Evolutionary conservation across 164 flowering plant species (phyloP).

Genomic region (Buxus sempervirens): DNA sequence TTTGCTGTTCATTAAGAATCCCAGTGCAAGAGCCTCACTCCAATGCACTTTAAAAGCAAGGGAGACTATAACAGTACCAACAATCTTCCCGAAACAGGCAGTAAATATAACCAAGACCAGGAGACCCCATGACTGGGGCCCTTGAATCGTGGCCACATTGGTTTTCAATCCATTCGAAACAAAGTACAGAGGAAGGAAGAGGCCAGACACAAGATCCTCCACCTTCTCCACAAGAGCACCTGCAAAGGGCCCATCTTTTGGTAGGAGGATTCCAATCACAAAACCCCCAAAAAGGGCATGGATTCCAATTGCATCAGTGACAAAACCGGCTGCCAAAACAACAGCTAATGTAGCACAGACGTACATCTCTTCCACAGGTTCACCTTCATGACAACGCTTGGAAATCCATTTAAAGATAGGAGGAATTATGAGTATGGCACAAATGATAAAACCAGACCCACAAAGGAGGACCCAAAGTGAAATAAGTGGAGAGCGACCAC

Average conservation of each 20-base stretch:
- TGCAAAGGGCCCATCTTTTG: slow-evolving; percentile 73
- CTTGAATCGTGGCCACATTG: slow-evolving; percentile 64
- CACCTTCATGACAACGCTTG: slow-evolving; percentile 48
- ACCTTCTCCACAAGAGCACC: slow-evolving; percentile 66
- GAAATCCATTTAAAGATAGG: slow-evolving; percentile 57
- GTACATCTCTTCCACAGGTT: slow-evolving; percentile 62
- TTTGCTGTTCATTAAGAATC: slow-evolving; percentile 79
- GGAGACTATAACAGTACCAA: slow-evolving; percentile 61
- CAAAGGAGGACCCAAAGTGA: slow-evolving; percentile 59
- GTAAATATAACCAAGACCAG: slow-evolving; percentile 62
- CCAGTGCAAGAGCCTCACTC: slow-evolving; percentile 57
- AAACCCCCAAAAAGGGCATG: slow-evolving; percentile 87
- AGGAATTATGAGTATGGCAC: slow-evolving; percentile 25
- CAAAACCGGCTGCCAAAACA: slow-evolving; percentile 66
- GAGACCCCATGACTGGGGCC: slow-evolving; percentile 79
- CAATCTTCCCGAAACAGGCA: slow-evolving; percentile 77
- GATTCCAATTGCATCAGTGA: slow-evolving; percentile 73
- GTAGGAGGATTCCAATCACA: slow-evolving; percentile 63
- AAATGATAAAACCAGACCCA: slow-evolving; percentile 43
- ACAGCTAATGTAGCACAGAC: slow-evolving; percentile 48
- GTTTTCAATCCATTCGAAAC: slow-evolving; percentile 86
- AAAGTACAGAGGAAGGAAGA: slow-evolving; percentile 72
- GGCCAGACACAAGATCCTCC: slow-evolving; percentile 81
- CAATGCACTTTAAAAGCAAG: slow-evolving; percentile 38
- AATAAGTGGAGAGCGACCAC: slow-evolving; percentile 39